Base-by-base conservation (phyloP, 352 stramenopile species). In the Phytophthora palmivora region DNA sequence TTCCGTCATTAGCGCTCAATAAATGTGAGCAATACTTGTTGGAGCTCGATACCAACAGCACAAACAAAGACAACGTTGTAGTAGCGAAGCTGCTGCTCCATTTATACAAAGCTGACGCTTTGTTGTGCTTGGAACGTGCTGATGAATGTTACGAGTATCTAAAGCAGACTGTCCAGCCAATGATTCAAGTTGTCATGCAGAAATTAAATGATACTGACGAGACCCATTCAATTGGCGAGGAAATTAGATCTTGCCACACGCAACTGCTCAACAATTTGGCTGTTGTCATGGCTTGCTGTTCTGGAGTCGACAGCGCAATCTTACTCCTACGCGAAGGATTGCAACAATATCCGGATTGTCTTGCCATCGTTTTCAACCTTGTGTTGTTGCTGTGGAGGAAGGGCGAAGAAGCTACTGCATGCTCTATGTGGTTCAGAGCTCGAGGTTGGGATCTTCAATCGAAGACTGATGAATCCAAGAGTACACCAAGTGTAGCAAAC, bases 221-320 rank as follows among this genome's bases (percentile, higher is more conserved):
- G 12, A 18, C 16, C 22, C 26, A 46, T 16, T n/a, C 24, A 12
- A 44, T 53, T 1, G 47, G 16, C 2, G 46, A 44, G 43, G 80
- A 90, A 43, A 22, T 87, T n/a, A 2, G 9, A 19, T 16, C 53
- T 4, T 80, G 74, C 43, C 83, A 91, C 42, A 62, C 64, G 1
- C 82, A 92, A 18, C 37, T 95, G 12, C 49, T 94, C 5, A 93
- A 93, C 63, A 96, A 96, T 57, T 41, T 94, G 15, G 85, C 87
- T 6, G 63, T 94, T 19, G 74, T 48, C 0, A 59, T 68, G 2
- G 73, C 73, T 19, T 93, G 85, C 43, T 42, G 51, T 4, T 47
- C 73, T 28, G 73, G 67, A 10, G 45, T 77, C 4, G 71, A 85
- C 12, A n/a, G 43, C 4, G 84, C 65, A 3, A 64, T 93, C 9